These are phyloP conservation scores for Chalaropsis thielavioides DNA, from an alignment of 2,329 filamentous ascomycete species.

Conservation along the genomic window DNA sequence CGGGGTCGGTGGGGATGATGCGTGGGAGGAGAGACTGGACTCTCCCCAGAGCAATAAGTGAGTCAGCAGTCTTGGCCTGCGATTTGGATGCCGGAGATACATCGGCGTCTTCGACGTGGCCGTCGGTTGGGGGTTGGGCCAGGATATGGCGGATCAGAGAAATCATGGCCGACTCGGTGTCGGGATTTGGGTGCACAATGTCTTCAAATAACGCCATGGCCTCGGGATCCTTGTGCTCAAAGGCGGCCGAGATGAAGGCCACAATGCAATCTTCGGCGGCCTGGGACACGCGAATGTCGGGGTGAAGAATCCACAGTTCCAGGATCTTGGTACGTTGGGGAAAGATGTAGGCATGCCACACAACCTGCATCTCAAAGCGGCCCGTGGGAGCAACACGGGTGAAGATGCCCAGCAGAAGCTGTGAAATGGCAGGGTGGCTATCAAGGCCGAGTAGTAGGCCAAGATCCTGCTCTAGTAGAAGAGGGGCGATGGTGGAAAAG, in stretches of 20 bases:
- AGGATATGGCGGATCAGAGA: not conserved
- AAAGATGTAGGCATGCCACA: slow-evolving; percentile 4
- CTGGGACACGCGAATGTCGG: not conserved
- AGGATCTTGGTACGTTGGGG: slow-evolving; percentile 9
- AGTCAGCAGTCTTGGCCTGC: not conserved
- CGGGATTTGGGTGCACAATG: not conserved
- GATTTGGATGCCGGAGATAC: not conserved
- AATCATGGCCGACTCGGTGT: not conserved
- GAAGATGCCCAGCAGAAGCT: slow-evolving; percentile 8
- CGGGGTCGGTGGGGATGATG: slow-evolving; percentile 1
- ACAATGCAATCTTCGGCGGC: slow-evolving; percentile 7
- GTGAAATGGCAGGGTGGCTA: not conserved
- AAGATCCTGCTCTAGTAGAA: slow-evolving; percentile 8
- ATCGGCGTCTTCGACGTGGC: not conserved
- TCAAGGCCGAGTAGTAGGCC: slow-evolving; percentile 5
- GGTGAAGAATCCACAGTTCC: slow-evolving; percentile 13
- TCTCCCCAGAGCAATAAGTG: not conserved
- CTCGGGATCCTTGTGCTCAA: not conserved
- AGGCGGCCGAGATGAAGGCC: not conserved
- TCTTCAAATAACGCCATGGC: not conserved
- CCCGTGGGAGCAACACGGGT: not conserved
- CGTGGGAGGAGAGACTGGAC: slow-evolving; percentile 7
- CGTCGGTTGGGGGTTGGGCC: not conserved
- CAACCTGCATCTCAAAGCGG: slow-evolving; percentile 5
- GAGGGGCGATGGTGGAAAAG: slow-evolving; percentile 6